phyloP scores from a whole-genome alignment of 805 yeast species.

The Saturnispora sekii region DNA sequence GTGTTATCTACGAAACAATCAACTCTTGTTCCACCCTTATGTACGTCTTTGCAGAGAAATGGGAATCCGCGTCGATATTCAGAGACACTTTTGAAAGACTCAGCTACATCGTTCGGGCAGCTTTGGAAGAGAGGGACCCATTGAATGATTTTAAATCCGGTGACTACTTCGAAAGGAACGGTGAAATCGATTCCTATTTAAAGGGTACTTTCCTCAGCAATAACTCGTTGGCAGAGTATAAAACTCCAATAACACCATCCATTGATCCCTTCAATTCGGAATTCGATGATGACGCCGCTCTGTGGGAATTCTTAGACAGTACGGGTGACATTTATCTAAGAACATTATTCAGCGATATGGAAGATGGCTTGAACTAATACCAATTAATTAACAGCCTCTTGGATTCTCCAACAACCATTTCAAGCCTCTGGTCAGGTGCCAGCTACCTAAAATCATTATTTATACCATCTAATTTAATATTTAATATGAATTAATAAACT shows the following conservation, averaged over 20 bases:
- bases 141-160: constrained; percentile 3
- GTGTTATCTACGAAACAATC: constrained; percentile 24
- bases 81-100: constrained; percentile 24
- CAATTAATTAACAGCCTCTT: background rate
- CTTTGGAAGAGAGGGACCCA: constrained; percentile 2
- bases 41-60: constrained; percentile 24
- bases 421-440: no score
- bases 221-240: background rate
- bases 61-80: constrained; percentile 20
- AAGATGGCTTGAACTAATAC: constrained; percentile 11
- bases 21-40: constrained; percentile 23
- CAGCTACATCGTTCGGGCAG: constrained; percentile 11
- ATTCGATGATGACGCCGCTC: constrained; percentile 8
- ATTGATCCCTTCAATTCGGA: constrained; percentile 3
- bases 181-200: constrained; percentile 12
- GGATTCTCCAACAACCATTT: no score
- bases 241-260: constrained; percentile 1
- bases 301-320: constrained; percentile 26
- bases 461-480: background rate
- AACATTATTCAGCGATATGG: constrained; percentile 25
- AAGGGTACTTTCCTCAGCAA: constrained; percentile 1
- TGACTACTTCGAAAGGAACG: constrained; percentile 13
- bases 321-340: constrained; percentile 25
- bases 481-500: background rate
- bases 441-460: background rate